Percentiles rank a stretch among this genome's conserved stretches.
These are phyloP conservation scores for Nicotiana knightiana DNA, from an alignment of 257 asterid genomes.

Conservation along the genomic window DNA sequence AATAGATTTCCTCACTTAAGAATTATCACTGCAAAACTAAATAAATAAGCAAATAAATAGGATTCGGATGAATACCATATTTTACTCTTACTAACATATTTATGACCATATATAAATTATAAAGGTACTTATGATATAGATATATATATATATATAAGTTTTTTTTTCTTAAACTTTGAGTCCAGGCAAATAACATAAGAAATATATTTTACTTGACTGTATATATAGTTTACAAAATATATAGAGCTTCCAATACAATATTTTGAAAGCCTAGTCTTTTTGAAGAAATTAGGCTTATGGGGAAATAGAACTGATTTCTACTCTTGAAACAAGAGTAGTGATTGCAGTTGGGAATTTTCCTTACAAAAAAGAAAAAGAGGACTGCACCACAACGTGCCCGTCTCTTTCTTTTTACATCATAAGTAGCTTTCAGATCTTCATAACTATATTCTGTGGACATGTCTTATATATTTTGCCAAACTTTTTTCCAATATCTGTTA, in stretches of 20 bases:
- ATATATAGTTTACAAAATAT: too few species aligned
- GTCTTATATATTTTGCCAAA: background rate
- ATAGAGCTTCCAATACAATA: too few species aligned
- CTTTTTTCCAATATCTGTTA: background rate
- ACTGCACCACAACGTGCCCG: slow-evolving; percentile 24
- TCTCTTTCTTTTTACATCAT: slow-evolving; percentile 38
- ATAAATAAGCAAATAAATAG: background rate
- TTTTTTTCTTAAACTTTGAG: too few species aligned
- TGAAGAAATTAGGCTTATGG: too few species aligned
- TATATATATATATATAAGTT: too few species aligned
- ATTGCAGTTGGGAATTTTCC: background rate
- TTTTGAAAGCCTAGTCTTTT: too few species aligned
- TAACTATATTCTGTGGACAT: slow-evolving; percentile 29
- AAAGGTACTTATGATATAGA: too few species aligned
- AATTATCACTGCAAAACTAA: background rate
- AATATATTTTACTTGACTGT: too few species aligned
- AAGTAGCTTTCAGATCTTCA: slow-evolving; percentile 36
- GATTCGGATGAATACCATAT: background rate
- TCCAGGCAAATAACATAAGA: too few species aligned
- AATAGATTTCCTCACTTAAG: background rate
- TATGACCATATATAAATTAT: too few species aligned
- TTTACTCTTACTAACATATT: too few species aligned
- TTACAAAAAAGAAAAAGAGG: background rate
- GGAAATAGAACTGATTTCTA: background rate
- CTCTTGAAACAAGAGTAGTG: background rate